Evolutionary conservation across 305 asterid species (phyloP), one percentile per base, ranked within the genome.

Genomic region (Fraxinus baroniana): DNA sequence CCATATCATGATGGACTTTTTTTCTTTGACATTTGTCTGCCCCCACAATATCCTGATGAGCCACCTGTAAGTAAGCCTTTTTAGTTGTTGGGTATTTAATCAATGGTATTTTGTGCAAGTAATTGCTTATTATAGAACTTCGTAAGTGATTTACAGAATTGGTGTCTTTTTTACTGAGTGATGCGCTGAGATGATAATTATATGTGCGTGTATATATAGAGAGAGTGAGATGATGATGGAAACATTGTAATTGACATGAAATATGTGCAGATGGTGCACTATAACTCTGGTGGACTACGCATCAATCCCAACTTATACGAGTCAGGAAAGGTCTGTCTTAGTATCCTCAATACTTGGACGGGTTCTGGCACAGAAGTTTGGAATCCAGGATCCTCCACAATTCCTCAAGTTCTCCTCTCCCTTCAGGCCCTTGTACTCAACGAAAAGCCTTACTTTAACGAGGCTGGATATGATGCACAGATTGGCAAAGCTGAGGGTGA

Each of bases 381-480:
- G 99, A 93, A 89, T 82, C 95, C 98, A 0, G 86, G 77, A 57
- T 86, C 90, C 9, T 96, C 99, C 41, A 90, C 98, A 0, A 83
- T 94, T 86, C 95, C 94, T 72, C 99, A 94, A 91, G 89, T 94
- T 86, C 95, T 96, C 81, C 91, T 96, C 78, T 96, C 99, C 18
- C 94, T 96, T 39, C 99, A 96, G 83, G 97, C 97, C 74, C 98
- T 96, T 28, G 98, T 96, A 74, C 98, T 94, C 82, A 96, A 96
- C 37, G 98, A 90, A 74, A 93, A 88, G 86, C 98, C 99, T 46
- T 96, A 93, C 64, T 96, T 92, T 72, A 96, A 96, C 10, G 99
- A 96, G 90, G 98, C 98, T 66, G 98, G 99, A 32, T 96, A 93
- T 57, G 98, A 93, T 81, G 17, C 91, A 0, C 98, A 94, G 87